Conservation (phyloP, 352 stramenopile species). For the Blastocystis sp. region DNA sequence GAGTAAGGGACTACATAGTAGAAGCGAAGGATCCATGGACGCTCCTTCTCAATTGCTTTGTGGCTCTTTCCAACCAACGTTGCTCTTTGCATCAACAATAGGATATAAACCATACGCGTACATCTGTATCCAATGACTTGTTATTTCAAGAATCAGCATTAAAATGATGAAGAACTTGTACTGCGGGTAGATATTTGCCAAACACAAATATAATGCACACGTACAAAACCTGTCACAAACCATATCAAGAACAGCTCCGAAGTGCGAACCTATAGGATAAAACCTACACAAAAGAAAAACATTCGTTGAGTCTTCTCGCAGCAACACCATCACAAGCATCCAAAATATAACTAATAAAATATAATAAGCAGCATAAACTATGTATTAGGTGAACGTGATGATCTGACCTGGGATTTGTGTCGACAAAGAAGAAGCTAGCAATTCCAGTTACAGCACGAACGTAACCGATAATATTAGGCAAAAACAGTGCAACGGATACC, state of each 20-base stretch:
- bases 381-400: neutral
- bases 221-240: slow-evolving; percentile 57
- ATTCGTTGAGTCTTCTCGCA: slow-evolving; percentile 41
- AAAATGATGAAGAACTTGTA: slow-evolving; percentile 46
- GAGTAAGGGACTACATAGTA: slow-evolving; percentile 58
- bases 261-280: slow-evolving; percentile 49
- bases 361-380: slow-evolving; percentile 38
- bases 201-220: neutral
- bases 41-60: slow-evolving; percentile 23
- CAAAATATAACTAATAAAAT: slow-evolving; percentile 61
- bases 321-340: slow-evolving; percentile 43
- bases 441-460: slow-evolving; percentile 52
- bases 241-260: slow-evolving; percentile 59
- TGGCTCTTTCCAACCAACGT: slow-evolving; percentile 42
- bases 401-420: slow-evolving; percentile 18
- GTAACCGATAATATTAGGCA: slow-evolving; percentile 60
- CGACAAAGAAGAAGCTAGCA: slow-evolving; percentile 46
- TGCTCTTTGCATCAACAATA: neutral
- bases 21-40: slow-evolving; percentile 48
- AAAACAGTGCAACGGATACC: slow-evolving; percentile 49
- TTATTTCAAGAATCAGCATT: slow-evolving; percentile 50
- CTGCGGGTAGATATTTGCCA: slow-evolving; percentile 31
- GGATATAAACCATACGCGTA: neutral
- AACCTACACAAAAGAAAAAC: neutral
- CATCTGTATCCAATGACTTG: slow-evolving; percentile 61